Base-by-base conservation (phyloP, 805 yeast genomes). In the Isabelozyma heimii region DNA sequence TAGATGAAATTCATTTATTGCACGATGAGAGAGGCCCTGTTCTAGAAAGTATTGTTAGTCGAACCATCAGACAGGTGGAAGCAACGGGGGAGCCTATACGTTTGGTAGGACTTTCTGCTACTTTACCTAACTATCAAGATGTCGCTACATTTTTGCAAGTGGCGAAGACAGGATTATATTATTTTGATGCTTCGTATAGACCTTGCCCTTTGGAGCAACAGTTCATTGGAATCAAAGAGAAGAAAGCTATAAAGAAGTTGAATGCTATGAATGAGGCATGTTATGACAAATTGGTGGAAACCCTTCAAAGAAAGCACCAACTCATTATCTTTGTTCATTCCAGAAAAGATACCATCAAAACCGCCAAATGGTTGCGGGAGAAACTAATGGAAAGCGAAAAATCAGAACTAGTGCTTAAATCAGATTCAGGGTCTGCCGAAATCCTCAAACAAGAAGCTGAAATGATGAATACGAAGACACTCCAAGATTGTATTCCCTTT, bases 1-100 rank as follows among this genome's bases (percentile, higher is more conserved):
- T 94, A 45, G 99, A 92, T 72, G 99, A 92, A 66, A 86, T 92
- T 50, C 99, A 92, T 74, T 73, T 92, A 45, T 72, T 92, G 53
- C 97, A 92, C 63, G 98, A 92, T 62, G 90, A 84, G 56, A 83
- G 99, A 73, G 99, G 99, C 2, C 97, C 97, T 0, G 97, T 91
- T 0, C 57, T 92, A 42, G 99, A 92, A 61, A 83, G 87, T 58
- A 86, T 92, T 45, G 92, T 92, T 5, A 82, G 96, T 3, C 77
- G 98, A 60, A 79, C 88, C 0, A 55, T 84, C 14, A 70, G 86
- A 48, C 71, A 74, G 40, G 57, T 66, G 2, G 77, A 75, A 42
- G 66, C 67, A 9, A 64, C 78, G 0, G 76, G 75, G 7, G 76
- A 72, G 12, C 69, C 74, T 10, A 84, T 85, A 0, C 75, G 99